A percentile compares a stretch with the other conserved stretches of the same genome.
These are phyloP conservation scores for Cucurbita maxima DNA, from an alignment of 306 rosid species.

Conservation along the genomic window DNA sequence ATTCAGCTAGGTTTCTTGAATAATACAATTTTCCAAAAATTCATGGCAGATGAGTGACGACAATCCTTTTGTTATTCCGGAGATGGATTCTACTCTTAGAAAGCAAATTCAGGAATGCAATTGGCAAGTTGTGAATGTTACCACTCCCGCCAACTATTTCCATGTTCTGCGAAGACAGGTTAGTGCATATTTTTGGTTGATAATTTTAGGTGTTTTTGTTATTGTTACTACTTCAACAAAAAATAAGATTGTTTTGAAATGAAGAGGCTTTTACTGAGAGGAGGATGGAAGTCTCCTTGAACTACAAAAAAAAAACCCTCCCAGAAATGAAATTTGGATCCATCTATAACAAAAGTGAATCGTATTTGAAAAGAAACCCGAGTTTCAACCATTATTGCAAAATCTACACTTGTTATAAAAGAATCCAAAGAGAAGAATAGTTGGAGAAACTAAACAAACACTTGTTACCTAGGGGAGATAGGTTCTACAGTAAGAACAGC, in stretches of 20 bases:
- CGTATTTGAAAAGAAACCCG: too few relatives aligned
- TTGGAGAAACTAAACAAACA: too few relatives aligned
- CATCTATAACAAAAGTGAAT: too few relatives aligned
- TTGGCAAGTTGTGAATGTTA: conserved; percentile 90
- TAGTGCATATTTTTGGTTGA: conserved; percentile 13
- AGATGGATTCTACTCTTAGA: conserved; percentile 89
- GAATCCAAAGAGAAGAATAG: too few relatives aligned
- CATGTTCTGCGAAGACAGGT: conserved; percentile 96
- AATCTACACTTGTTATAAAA: too few relatives aligned
- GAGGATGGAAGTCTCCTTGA: not conserved
- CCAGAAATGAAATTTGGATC: too few relatives aligned
- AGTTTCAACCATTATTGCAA: too few relatives aligned
- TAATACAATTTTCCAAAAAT: conserved; percentile 9
- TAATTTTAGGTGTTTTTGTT: not conserved
- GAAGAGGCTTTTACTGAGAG: not conserved
- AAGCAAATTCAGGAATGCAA: conserved; percentile 98
- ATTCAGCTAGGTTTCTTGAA: not conserved
- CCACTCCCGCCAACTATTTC: conserved; percentile 96
- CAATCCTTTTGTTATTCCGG: conserved; percentile 82
- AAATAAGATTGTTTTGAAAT: not conserved
- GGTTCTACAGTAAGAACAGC: too few relatives aligned
- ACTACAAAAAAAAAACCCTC: not conserved
- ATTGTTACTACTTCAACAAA: not conserved
- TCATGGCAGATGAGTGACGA: conserved; percentile 91
- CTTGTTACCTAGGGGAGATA: not conserved